Evolutionary conservation across 768 basidiomycete genomes (phyloP).

Genomic region (Pleurotus pulmonarius): DNA sequence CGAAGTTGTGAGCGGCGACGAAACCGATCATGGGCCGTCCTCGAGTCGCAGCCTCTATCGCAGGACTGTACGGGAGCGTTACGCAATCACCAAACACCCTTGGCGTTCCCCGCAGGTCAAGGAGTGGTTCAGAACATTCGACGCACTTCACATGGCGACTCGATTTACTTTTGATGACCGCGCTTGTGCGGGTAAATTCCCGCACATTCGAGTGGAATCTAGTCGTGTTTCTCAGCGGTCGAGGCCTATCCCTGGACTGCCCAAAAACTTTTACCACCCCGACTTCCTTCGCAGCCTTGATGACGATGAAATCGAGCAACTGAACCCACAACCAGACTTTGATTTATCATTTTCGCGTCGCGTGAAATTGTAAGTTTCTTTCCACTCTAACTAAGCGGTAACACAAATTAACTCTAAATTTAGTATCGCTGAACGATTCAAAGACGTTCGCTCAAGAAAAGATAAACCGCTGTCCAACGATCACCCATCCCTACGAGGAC

Average conservation of each 20-base stretch:
- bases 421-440: neutral
- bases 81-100: slow-evolving; percentile 3
- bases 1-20: neutral
- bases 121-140: slow-evolving; percentile 6
- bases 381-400: neutral
- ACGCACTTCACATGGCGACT: slow-evolving; percentile 9
- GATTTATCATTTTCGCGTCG: neutral
- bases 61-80: neutral
- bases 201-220: slow-evolving; percentile 6
- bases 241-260: slow-evolving; percentile 4
- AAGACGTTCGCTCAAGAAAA: neutral
- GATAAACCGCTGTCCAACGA: neutral
- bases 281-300: slow-evolving; percentile 4
- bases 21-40: neutral
- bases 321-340: neutral
- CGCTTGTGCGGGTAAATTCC: slow-evolving; percentile 6
- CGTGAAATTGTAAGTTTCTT: neutral
- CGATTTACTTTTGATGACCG: slow-evolving; percentile 6
- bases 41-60: too few relatives aligned
- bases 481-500: neutral
- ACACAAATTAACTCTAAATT: neutral
- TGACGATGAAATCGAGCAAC: slow-evolving; percentile 2
- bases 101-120: slow-evolving; percentile 4
- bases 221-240: neutral
- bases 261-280: slow-evolving; percentile 9